Conservation (phyloP, 1,284 basidiomycete species). For the Cryptococcus depauperatus region DNA sequence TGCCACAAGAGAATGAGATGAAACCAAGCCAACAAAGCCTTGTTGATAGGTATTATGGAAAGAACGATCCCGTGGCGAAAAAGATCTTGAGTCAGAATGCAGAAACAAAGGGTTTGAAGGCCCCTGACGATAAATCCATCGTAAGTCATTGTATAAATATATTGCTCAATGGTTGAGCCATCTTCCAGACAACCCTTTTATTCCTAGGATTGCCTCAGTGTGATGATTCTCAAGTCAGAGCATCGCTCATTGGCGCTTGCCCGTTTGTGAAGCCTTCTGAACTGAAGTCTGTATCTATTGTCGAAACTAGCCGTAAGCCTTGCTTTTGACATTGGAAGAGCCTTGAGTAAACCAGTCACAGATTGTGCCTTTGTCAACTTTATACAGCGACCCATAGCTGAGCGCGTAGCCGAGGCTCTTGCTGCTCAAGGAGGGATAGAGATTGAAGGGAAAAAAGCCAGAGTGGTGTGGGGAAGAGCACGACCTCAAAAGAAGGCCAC, state of each 20-base stretch:
- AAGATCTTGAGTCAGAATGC: conserved; percentile 74
- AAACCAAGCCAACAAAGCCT: conserved; percentile 64
- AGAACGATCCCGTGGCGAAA: conserved; percentile 80
- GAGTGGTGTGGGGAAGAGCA: conserved; percentile 70
- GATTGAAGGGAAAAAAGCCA: conserved; percentile 64
- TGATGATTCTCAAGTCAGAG: conserved; percentile 70
- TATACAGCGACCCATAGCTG: conserved; percentile 67
- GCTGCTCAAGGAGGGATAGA: conserved; percentile 66
- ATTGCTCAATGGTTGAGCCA: neutral
- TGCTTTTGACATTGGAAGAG: neutral
- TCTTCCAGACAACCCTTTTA: conserved; percentile 76
- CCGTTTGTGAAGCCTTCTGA: conserved; percentile 60
- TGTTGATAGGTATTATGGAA: conserved; percentile 83
- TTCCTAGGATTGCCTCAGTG: conserved; percentile 70
- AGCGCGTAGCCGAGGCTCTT: conserved; percentile 77
- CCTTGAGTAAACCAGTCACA: conserved; percentile 8
- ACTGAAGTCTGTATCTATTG: conserved; percentile 73
- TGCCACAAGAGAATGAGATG: conserved; percentile 70
- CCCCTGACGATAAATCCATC: conserved; percentile 78
- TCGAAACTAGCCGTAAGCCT: conserved; percentile 49
- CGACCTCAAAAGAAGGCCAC: conserved; percentile 51
- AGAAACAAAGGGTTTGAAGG: conserved; percentile 67
- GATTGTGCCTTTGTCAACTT: conserved; percentile 98
- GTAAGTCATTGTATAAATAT: conserved; percentile 45
- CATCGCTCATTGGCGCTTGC: conserved; percentile 62